A percentile compares a stretch with the other conserved stretches of the same genome.
Conservation (phyloP, 139 green algal genomes). For the Nannochloris sp. region DNA sequence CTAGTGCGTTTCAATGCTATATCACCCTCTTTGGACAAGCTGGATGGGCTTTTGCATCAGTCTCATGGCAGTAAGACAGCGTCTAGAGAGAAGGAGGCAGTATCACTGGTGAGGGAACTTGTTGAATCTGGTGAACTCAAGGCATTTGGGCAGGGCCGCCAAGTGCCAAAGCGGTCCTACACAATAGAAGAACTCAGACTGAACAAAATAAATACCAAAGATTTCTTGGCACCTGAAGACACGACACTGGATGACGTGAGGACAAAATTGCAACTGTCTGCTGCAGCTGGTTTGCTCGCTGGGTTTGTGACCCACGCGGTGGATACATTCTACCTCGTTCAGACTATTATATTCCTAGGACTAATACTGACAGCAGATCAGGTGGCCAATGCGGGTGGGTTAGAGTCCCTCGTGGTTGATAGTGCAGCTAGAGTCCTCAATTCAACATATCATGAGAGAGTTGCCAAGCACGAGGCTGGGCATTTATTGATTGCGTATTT, state of each 20-base stretch:
- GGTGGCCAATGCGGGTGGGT: constrained; percentile 46
- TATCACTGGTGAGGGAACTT: constrained; percentile 19
- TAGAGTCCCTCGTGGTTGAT: constrained; percentile 73
- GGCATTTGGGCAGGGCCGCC: constrained; percentile 21
- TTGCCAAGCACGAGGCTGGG: constrained; percentile 81
- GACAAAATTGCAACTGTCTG: constrained; percentile 35
- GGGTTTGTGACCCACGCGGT: constrained; percentile 20
- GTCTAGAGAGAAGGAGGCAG: constrained; percentile 11
- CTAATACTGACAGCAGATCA: constrained; percentile 35
- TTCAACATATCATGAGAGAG: constrained; percentile 44
- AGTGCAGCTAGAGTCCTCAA: constrained; percentile 42
- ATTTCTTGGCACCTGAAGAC: constrained; percentile 71
- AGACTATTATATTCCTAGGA: constrained; percentile 22
- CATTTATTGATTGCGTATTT: constrained; percentile 95
- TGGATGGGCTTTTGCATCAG: background rate
- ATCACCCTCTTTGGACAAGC: background rate
- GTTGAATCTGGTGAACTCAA: constrained; percentile 32
- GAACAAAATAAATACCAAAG: constrained; percentile 75
- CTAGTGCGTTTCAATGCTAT: too few species aligned
- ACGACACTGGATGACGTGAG: constrained; percentile 56
- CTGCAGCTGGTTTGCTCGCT: constrained; percentile 46
- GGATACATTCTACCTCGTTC: constrained; percentile 31
- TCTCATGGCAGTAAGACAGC: too few species aligned
- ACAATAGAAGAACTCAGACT: constrained; percentile 77
- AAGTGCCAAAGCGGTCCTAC: constrained; percentile 65